These are phyloP conservation scores for Penicillium longicatenatum DNA, from an alignment of 495 filamentous ascomycete species.

Conservation along the genomic window DNA sequence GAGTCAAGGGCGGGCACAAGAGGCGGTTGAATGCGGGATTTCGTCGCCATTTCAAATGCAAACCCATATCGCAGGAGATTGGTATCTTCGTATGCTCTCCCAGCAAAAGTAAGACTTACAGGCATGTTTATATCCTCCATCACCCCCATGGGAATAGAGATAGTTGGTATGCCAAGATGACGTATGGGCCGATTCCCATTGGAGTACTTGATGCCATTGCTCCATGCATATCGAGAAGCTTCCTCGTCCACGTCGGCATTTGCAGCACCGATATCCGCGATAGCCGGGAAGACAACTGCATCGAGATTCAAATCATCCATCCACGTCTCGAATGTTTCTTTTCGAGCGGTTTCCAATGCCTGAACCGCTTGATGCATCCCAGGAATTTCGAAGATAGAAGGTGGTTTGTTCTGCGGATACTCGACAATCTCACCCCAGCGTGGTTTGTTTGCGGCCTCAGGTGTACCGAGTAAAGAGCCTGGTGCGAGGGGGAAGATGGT, in stretches of 20 bases:
- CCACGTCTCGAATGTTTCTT: slow-evolving; percentile 37
- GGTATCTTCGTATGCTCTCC: slow-evolving; percentile 37
- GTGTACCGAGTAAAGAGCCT: slow-evolving; percentile 30
- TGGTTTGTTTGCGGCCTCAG: slow-evolving; percentile 33
- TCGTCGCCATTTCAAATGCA: slow-evolving; percentile 33
- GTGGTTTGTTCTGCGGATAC: slow-evolving; percentile 29
- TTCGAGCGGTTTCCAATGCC: slow-evolving; percentile 34
- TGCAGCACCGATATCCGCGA: slow-evolving; percentile 33
- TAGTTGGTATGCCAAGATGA: slow-evolving; percentile 38
- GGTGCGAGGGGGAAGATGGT: slow-evolving; percentile 39
- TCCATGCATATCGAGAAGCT: slow-evolving; percentile 33
- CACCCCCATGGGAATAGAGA: slow-evolving; percentile 41
- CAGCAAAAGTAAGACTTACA: slow-evolving; percentile 39
- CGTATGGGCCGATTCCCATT: slow-evolving; percentile 39
- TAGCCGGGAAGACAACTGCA: slow-evolving; percentile 39
- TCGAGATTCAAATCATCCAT: slow-evolving; percentile 35
- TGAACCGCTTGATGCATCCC: slow-evolving; percentile 29
- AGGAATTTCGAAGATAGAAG: slow-evolving; percentile 29
- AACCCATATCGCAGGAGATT: slow-evolving; percentile 33
- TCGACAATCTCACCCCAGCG: slow-evolving; percentile 38
- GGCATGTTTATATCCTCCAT: slow-evolving; percentile 41
- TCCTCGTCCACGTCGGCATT: slow-evolving; percentile 31
- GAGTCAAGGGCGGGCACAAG: slow-evolving; percentile 30
- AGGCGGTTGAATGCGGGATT: slow-evolving; percentile 25
- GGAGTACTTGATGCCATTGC: slow-evolving; percentile 40